These are phyloP conservation scores for Talaromyces trachyspermus DNA, from an alignment of 495 filamentous ascomycete genomes.

Conservation along the genomic window DNA sequence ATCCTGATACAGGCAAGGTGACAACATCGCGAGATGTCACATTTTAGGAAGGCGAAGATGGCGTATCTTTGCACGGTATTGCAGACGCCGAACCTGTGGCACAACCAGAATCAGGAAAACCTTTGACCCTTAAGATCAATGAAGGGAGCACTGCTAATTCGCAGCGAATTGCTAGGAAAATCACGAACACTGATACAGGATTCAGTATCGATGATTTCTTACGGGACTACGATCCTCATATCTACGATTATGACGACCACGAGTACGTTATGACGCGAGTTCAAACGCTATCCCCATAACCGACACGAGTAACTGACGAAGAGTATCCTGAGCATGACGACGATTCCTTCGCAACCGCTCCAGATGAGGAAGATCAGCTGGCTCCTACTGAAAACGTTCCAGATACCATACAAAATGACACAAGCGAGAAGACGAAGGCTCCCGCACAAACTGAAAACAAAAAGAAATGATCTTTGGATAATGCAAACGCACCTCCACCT, in stretches of 20 bases:
- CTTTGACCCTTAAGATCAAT: not conserved
- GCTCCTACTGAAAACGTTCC: too few relatives aligned
- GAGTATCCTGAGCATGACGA: too few relatives aligned
- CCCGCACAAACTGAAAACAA: too few relatives aligned
- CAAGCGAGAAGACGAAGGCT: too few relatives aligned
- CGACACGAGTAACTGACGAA: too few relatives aligned
- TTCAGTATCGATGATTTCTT: too few relatives aligned
- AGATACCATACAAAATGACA: too few relatives aligned
- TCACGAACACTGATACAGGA: too few relatives aligned
- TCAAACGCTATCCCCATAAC: slow-evolving; percentile 1
- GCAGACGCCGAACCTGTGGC: not conserved
- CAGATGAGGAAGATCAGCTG: too few relatives aligned
- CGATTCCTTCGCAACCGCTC: too few relatives aligned
- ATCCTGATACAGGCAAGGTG: not conserved
- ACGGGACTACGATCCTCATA: not conserved
- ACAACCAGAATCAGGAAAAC: not conserved
- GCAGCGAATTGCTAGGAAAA: not conserved
- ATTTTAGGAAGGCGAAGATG: slow-evolving; percentile 3
- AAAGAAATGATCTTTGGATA: too few relatives aligned
- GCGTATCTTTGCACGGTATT: not conserved
- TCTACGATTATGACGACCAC: not conserved
- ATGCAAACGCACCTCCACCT: too few relatives aligned
- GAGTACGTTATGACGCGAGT: not conserved
- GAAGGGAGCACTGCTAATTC: not conserved
- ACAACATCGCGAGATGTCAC: slow-evolving; percentile 2